Conservation (phyloP, 495 filamentous ascomycete species). For the Arthonia radiata region DNA sequence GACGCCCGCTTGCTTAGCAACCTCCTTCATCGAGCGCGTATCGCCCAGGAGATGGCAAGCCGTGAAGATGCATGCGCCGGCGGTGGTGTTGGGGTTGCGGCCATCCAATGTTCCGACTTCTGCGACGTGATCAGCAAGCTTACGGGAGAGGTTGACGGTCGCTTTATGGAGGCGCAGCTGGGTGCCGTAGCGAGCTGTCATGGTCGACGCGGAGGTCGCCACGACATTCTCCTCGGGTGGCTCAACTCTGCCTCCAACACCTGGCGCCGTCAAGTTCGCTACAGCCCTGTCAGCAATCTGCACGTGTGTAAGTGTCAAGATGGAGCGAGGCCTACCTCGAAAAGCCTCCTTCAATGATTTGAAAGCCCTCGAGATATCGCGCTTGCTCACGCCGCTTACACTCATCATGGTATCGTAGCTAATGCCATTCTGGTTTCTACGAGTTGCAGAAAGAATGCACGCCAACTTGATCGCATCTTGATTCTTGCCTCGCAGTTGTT, state of each 20-base stretch:
- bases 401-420: constrained; percentile 84
- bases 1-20: constrained; percentile 55
- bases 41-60: constrained; percentile 61
- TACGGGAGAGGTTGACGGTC: constrained; percentile 44
- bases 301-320: too few relatives aligned
- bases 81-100: constrained; percentile 79
- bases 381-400: constrained; percentile 81
- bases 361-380: constrained; percentile 91
- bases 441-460: constrained; percentile 92
- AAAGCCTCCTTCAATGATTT: too few relatives aligned
- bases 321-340: too few relatives aligned
- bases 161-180: constrained; percentile 42
- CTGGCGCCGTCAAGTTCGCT: too few relatives aligned
- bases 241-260: constrained; percentile 60
- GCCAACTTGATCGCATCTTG: constrained; percentile 83
- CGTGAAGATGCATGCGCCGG: constrained; percentile 91
- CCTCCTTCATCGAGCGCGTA: constrained; percentile 58
- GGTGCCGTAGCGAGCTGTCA: constrained; percentile 62
- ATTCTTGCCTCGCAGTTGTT: constrained; percentile 84
- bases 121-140: constrained; percentile 48
- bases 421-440: constrained; percentile 60
- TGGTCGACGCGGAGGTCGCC: constrained; percentile 16
- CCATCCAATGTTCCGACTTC: constrained; percentile 59
- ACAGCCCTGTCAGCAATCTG: too few relatives aligned
- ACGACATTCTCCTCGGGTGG: constrained; percentile 1